phyloP scores from a whole-genome alignment of 2,329 filamentous ascomycete species.

The Beauveria brongniartii region DNA sequence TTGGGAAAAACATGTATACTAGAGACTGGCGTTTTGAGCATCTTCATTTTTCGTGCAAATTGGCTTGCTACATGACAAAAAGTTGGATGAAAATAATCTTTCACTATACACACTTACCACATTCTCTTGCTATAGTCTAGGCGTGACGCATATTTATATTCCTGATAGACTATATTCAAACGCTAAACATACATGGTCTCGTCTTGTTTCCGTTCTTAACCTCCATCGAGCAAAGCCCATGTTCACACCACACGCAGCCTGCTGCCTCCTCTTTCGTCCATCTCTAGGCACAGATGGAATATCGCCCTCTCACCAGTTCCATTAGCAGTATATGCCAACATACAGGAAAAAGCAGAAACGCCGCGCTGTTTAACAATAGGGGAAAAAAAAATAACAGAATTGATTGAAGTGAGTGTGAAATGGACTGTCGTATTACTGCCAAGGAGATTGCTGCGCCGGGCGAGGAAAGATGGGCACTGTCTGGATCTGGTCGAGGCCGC shows the following conservation, averaged over 20 bases:
- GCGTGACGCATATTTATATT: conserved; percentile 2
- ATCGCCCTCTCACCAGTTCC: background rate
- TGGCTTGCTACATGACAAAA: background rate
- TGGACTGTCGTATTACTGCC: conserved; percentile 39
- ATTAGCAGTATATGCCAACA: conserved; percentile 9
- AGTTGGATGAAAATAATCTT: background rate
- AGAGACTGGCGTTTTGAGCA: background rate
- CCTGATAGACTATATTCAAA: background rate
- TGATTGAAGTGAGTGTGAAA: conserved; percentile 7
- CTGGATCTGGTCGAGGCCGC: conserved; percentile 67
- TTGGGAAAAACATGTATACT: background rate
- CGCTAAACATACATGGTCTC: background rate
- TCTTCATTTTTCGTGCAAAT: background rate
- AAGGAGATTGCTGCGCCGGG: conserved; percentile 56
- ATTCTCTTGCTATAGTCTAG: background rate
- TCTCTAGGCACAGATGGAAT: background rate
- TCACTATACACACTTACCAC: background rate
- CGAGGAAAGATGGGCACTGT: conserved; percentile 83
- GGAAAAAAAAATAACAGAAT: background rate
- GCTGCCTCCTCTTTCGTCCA: background rate
- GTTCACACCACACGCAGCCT: background rate
- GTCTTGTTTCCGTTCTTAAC: background rate
- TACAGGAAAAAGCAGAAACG: conserved; percentile 16
- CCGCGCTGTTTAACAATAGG: conserved; percentile 8
- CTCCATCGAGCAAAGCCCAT: background rate